phyloP scores from a whole-genome alignment of 805 yeast genomes.

The Maudiozyma serrabonitensis region DNA sequence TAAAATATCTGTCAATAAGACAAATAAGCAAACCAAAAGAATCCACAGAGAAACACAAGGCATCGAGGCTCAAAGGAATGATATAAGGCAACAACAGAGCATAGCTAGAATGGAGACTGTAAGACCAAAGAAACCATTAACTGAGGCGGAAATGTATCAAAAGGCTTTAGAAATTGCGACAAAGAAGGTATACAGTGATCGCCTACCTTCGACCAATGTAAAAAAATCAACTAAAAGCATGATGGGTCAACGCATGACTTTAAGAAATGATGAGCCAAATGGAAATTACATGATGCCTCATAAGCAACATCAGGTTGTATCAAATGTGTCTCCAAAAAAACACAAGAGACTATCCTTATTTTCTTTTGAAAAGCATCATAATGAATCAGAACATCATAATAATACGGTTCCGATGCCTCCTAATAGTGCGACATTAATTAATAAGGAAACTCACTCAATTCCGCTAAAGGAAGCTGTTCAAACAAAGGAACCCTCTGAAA shows the following conservation, averaged over 20 bases:
- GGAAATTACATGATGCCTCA: background rate
- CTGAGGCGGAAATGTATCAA: constrained; percentile 42
- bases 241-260: constrained; percentile 20
- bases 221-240: constrained; percentile 6
- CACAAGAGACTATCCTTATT: background rate
- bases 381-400: background rate
- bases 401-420: background rate
- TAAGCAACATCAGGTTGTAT: background rate
- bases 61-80: background rate
- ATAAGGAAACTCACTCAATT: background rate
- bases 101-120: background rate
- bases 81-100: background rate
- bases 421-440: background rate
- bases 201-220: background rate
- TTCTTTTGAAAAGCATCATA: background rate
- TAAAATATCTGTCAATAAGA: background rate
- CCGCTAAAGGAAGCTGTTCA: background rate
- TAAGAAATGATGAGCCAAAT: constrained; percentile 6
- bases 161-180: constrained; percentile 48
- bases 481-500: background rate
- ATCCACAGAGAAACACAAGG: background rate
- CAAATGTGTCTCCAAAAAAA: background rate
- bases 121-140: constrained; percentile 7
- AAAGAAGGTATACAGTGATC: constrained; percentile 39
- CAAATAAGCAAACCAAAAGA: background rate